These are phyloP conservation scores for Dictyostelium brefeldianum DNA, from an alignment of 78 protist species.

Conservation along the genomic window DNA sequence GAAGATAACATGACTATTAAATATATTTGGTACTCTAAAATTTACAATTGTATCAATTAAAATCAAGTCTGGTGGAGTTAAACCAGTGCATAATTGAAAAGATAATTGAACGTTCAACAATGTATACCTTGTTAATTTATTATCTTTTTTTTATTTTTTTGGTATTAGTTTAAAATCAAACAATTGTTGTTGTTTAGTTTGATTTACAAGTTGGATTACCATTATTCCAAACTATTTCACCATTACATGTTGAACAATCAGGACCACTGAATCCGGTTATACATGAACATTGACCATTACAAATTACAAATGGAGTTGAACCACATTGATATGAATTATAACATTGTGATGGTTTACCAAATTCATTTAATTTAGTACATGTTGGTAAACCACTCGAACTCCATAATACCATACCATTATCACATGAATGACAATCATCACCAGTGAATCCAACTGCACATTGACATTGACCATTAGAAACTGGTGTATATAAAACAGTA, in stretches of 20 bases:
- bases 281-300: slow-evolving; percentile 7
- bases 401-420: slow-evolving; percentile 6
- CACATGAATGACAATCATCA: not conserved
- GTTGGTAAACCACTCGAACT: not conserved
- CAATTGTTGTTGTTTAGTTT: not conserved
- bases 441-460: not conserved
- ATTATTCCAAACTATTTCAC: not conserved
- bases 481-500: not conserved
- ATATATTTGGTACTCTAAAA: too few relatives aligned
- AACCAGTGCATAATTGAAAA: too few relatives aligned
- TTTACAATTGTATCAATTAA: too few relatives aligned
- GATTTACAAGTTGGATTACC: slow-evolving; percentile 9
- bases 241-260: not conserved
- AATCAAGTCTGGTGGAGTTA: too few relatives aligned
- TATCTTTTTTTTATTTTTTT: not conserved
- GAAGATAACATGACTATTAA: too few relatives aligned
- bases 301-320: not conserved
- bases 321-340: slow-evolving; percentile 12
- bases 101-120: too few relatives aligned
- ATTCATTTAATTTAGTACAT: not conserved
- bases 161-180: not conserved
- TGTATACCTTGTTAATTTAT: too few relatives aligned
- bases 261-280: not conserved
- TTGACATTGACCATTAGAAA: not conserved
- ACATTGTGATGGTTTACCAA: not conserved